Percentiles rank a stretch among this genome's conserved stretches.
Conservation (phyloP, 257 asterid species). For the Forsythia suspensa region DNA sequence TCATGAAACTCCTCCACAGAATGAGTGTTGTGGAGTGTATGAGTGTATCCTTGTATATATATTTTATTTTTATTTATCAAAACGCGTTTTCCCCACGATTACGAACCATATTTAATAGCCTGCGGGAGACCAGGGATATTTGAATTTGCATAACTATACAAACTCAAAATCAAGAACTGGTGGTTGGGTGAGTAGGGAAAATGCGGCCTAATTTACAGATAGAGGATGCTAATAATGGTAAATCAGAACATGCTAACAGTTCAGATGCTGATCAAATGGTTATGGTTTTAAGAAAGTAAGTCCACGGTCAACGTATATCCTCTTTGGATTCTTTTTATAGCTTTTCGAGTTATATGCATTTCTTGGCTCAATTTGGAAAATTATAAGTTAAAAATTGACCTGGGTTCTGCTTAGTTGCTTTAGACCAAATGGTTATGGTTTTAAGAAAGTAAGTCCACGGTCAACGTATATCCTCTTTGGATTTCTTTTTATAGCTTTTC, state of each 20-base stretch:
- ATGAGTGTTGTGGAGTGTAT: too few species aligned
- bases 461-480: neutral
- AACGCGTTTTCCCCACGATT: too few species aligned
- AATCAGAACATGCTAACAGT: neutral
- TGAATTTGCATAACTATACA: too few species aligned
- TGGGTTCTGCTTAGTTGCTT: neutral
- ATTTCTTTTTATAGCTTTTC: neutral
- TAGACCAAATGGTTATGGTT: neutral
- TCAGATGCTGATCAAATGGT: neutral
- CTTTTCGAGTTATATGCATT: neutral
- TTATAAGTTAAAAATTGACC: neutral
- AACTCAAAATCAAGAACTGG: neutral
- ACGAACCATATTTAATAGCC: too few species aligned
- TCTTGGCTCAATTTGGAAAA: neutral
- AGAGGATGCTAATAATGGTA: neutral
- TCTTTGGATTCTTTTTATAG: neutral
- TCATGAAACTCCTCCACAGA: too few species aligned
- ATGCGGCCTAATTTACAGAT: neutral
- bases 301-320: neutral
- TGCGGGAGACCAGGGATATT: too few species aligned
- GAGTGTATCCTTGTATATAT: too few species aligned
- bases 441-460: neutral
- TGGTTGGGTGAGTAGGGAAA: neutral
- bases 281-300: neutral
- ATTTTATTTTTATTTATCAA: too few species aligned